Evolutionary conservation across 257 asterid species (phyloP).

Genomic region (Penstemon barbatus): DNA sequence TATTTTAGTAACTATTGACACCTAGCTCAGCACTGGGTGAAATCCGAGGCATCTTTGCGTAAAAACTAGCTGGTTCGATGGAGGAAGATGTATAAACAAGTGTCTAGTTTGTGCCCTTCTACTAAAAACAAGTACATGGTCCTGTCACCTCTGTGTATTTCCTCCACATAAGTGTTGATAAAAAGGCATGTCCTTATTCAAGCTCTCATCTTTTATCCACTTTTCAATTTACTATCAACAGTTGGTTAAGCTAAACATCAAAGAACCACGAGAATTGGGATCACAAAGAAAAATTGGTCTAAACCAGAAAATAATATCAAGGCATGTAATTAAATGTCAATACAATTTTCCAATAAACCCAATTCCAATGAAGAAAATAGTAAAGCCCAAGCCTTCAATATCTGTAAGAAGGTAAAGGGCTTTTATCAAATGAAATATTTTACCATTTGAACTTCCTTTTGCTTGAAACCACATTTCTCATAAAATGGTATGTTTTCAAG

Average conservation of each 20-base stretch:
- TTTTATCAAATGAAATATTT: conserved; percentile 53
- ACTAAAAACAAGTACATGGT: too few relatives aligned
- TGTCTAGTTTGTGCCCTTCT: too few relatives aligned
- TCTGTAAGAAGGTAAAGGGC: background rate
- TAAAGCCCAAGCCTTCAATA: background rate
- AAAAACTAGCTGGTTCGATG: too few relatives aligned
- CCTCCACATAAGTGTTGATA: too few relatives aligned
- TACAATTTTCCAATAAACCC: background rate
- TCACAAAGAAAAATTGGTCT: background rate
- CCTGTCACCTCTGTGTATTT: too few relatives aligned
- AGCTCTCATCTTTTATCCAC: too few relatives aligned
- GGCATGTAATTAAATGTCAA: background rate
- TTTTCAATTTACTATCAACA: background rate
- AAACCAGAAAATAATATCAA: background rate
- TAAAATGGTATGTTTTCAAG: conserved; percentile 60
- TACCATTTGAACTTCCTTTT: conserved; percentile 75
- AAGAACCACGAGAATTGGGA: background rate
- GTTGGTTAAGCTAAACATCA: background rate
- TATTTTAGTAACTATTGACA: too few relatives aligned
- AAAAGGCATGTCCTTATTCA: too few relatives aligned
- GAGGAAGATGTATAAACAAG: too few relatives aligned
- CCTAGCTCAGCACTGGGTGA: too few relatives aligned
- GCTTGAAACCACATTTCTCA: conserved; percentile 84
- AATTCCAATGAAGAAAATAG: background rate
- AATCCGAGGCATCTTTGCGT: too few relatives aligned